Evolutionary conservation across 2,329 filamentous ascomycete species (phyloP), one percentile per base, ranked within the genome.

Genomic region (Westerdykella sp.): DNA sequence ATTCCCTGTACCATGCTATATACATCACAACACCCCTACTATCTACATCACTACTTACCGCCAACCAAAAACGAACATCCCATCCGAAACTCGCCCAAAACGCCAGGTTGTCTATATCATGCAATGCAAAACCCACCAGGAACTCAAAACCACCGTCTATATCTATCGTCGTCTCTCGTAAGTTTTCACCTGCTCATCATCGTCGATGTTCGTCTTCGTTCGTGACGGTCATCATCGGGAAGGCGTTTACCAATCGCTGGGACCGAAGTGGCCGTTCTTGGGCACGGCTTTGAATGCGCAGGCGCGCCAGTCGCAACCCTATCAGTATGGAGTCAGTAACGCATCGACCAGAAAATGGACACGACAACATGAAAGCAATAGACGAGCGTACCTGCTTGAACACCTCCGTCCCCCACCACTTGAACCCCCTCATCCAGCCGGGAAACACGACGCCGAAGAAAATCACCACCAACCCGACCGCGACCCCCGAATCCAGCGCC

Each of bases 381-480:
- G 7, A n/a, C 21, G 6, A 57, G 11, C 65, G 47, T 49, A 71
- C 69, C 63, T 81, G 75, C 66, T 88, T 90, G 63, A 88, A 89
- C 5, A 91, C 77, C 59, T 93, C 85, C 0, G 88, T 94, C 0
- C 88, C 88, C 88, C 87, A 94, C 88, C 87, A 94, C 44, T 73
- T 80, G 59, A 93, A 89, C 22, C 75, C 74, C 32, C 79, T 76
- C 72, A 84, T 84, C 73, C 76, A 79, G 0, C 85, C 85, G 0
- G 87, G 84, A 60, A 89, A 91, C n/a, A 93, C 77, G 51, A 94
- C 85, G 1, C 81, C 85, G 56, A 95, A 91, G 63, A 94, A 94
- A 21, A 93, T 82, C 4, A 91, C 78, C 9, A 94, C 81, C 30
- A 93, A 83, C 22, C 85, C 85, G 56, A 90, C 86, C 0, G 88